Evolutionary conservation across 495 filamentous ascomycete species (phyloP).

Genomic region (Annulohypoxylon nitens): DNA sequence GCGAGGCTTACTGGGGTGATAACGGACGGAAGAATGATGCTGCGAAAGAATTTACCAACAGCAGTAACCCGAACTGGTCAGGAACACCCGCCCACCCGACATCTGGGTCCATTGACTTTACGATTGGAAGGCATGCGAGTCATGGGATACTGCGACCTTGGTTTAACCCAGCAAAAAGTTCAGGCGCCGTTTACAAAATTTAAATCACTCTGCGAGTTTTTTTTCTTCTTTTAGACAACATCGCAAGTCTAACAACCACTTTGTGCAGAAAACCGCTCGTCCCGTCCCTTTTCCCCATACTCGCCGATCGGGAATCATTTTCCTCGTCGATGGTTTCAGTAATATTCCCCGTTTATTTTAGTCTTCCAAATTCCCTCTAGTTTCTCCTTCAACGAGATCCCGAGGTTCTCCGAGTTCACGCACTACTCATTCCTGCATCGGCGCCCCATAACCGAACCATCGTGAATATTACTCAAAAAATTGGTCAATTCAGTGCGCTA

Average conservation of each 20-base stretch:
- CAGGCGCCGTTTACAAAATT: constrained; percentile 35
- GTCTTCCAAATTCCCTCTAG: constrained; percentile 31
- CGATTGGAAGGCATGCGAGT: constrained; percentile 35
- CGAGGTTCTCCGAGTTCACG: constrained; percentile 35
- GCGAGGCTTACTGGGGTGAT: background rate
- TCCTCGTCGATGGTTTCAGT: constrained; percentile 27
- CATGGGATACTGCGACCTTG: constrained; percentile 28
- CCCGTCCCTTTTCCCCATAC: constrained; percentile 7
- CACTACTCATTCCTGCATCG: constrained; percentile 34
- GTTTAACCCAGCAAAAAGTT: constrained; percentile 22
- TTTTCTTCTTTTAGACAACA: constrained; percentile 10
- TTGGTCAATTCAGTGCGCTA: constrained; percentile 36
- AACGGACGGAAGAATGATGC: constrained; percentile 37
- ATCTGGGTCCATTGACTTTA: constrained; percentile 17
- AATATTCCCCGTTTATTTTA: constrained; percentile 19
- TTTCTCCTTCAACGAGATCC: constrained; percentile 19
- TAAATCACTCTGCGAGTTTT: constrained; percentile 45
- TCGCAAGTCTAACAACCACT: background rate
- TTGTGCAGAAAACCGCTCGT: constrained; percentile 11
- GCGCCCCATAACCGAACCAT: constrained; percentile 38
- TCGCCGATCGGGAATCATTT: constrained; percentile 12
- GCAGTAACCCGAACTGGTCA: constrained; percentile 31
- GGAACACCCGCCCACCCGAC: constrained; percentile 18
- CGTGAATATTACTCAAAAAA: constrained; percentile 36
- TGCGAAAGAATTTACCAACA: constrained; percentile 37